phyloP scores from a whole-genome alignment of 2,329 filamentous ascomycete genomes.

The Trichoderma sp. region DNA sequence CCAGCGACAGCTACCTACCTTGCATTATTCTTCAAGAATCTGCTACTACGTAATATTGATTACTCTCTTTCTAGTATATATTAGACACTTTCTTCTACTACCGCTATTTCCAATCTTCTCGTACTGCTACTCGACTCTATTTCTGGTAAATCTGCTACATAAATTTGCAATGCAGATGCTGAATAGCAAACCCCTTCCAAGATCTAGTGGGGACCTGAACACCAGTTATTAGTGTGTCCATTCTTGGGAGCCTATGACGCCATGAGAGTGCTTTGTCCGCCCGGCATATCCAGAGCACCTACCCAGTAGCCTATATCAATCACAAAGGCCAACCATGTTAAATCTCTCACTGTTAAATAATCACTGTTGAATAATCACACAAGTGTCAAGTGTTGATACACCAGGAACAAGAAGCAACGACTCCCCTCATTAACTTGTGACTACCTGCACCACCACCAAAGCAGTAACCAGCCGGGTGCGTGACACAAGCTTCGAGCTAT shows the following conservation, averaged over 20 bases:
- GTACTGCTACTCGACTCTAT: too few relatives aligned
- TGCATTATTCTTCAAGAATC: too few relatives aligned
- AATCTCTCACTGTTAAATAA: constrained; percentile 2
- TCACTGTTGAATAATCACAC: too few relatives aligned
- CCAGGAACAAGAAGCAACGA: not conserved
- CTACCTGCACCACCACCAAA: not conserved
- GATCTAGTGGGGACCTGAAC: not conserved
- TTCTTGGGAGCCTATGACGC: constrained; percentile 4
- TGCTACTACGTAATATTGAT: too few relatives aligned
- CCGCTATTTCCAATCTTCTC: too few relatives aligned
- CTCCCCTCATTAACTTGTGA: not conserved
- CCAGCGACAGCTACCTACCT: too few relatives aligned
- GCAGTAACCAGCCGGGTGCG: not conserved
- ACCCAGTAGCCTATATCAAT: constrained; percentile 5
- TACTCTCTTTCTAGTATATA: too few relatives aligned
- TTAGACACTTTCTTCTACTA: too few relatives aligned
- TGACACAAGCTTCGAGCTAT: not conserved
- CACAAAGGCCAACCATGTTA: not conserved
- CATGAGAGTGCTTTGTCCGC: constrained; percentile 6
- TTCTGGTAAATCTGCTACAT: too few relatives aligned
- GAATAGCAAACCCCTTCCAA: not conserved
- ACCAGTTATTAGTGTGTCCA: not conserved
- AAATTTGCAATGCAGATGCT: too few relatives aligned
- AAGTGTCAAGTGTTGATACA: not conserved
- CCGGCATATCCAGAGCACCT: constrained; percentile 7